These are phyloP conservation scores for Lasiodiplodia sp. DNA, from an alignment of 2,329 filamentous ascomycete genomes.

Conservation along the genomic window DNA sequence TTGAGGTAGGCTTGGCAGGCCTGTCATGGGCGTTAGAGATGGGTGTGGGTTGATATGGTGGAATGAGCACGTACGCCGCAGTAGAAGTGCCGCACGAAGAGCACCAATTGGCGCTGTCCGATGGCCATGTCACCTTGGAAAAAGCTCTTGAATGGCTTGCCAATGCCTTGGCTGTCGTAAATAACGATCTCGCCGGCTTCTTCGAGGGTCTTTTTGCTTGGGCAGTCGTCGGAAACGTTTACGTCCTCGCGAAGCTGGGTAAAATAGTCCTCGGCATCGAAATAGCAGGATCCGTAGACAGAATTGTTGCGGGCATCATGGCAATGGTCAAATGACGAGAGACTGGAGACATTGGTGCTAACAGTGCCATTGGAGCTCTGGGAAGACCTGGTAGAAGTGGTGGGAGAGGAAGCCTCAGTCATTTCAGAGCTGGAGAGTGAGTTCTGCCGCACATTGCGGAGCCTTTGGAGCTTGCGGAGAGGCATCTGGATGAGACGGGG, in stretches of 20 bases:
- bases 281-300: slow-evolving; percentile 27
- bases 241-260: slow-evolving; percentile 42
- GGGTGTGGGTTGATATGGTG: background rate
- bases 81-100: slow-evolving; percentile 53
- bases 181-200: slow-evolving; percentile 49
- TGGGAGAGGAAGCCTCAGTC: slow-evolving; percentile 11
- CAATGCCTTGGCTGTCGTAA: slow-evolving; percentile 67
- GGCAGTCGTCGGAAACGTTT: slow-evolving; percentile 31
- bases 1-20: slow-evolving; percentile 75
- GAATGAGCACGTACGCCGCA: slow-evolving; percentile 42
- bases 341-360: slow-evolving; percentile 23
- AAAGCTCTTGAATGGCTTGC: slow-evolving; percentile 68
- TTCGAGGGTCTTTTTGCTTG: background rate
- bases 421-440: slow-evolving; percentile 6
- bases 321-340: slow-evolving; percentile 6
- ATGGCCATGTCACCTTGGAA: slow-evolving; percentile 58
- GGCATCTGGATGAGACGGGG: background rate
- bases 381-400: slow-evolving; percentile 7
- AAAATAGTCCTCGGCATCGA: slow-evolving; percentile 44
- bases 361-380: slow-evolving; percentile 18
- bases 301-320: slow-evolving; percentile 4
- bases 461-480: background rate
- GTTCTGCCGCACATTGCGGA: background rate
- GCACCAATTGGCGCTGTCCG: slow-evolving; percentile 47
- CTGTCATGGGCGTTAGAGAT: slow-evolving; percentile 46